Evolutionary conservation across 108 stramenopile genomes (phyloP), one percentile per base, ranked within the genome.

Genomic region (Schizochytrium sp.): DNA sequence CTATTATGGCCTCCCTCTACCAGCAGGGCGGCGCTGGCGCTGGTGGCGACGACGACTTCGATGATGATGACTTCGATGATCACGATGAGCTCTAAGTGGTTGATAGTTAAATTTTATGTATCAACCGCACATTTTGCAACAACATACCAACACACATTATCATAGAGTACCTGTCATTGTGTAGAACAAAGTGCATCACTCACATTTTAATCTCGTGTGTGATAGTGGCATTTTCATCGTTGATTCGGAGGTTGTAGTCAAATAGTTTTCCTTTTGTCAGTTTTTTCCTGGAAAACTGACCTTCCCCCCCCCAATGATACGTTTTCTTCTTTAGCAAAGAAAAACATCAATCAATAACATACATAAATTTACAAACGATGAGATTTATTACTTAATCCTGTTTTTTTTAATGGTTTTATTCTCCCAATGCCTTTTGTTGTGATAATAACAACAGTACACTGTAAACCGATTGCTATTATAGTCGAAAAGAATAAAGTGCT

Each of bases 1-100:
- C 98, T 50, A 93, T 98, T 87, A 95, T 98, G 91, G 93, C 94
- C 38, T 92, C 94, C 49, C 46, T 96, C 72, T 97, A 98, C 92
- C 90, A 89, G 87, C 61, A 58, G 40, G 64, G 72, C 3, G 93
- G 92, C 15, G 92, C 90, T 12, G 91, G 87, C 8, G 94, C 92
- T 55, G 96, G 93, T 57, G 94, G 93, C 55, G 95, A 88, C 61
- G 95, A 89, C 42, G 88, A 61, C 61, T 88, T 88, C 61, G 90
- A 89, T 61, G 90, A 90, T 2, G 92, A 93, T 41, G 92, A 93
- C 88, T 64, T 59, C 59, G 90, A 90, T 69, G 90, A 90, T 46
- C 87, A 90, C 76, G 76, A 83, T 42, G 76, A 83, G 57, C 45
- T 90, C n/a, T 90, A 90, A 90, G 46, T 42, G 41, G 8, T 28